Base-by-base conservation (phyloP, 257 asterid species). In the Paulownia fortunei region DNA sequence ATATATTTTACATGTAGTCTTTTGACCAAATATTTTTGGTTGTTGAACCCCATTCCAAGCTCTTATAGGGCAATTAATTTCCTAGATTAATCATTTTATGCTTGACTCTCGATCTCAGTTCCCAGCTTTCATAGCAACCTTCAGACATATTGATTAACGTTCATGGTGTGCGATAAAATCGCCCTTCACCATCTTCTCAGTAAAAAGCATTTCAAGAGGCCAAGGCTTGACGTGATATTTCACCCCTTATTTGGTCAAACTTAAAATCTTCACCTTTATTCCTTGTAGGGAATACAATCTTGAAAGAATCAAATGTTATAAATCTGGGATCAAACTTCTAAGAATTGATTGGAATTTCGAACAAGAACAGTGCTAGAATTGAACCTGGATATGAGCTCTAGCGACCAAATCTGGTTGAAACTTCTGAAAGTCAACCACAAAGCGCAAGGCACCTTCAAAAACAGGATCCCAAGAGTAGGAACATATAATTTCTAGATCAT, bases 311-410 rank as follows among this genome's bases (percentile, higher is more conserved):
- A 67, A 32, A 55, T 51, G 61, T 51, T n/a, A n/a, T 10, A 66
- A 41, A 74, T 47, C 65, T 44, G 51, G 79, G 42, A 39, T 75
- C 78, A 80, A 47, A 58, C 36, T n/a, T 34, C 18, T 39, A 71
- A 51, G 30, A 23, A 74, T 34, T 12, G 41, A 67, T 47, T 34
- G 63, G 51, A 76, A 68, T 60, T 24, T 63, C 54, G 30, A 76
- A 73, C 39, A 62, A 72, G 77, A 82, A 65, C 24, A 67, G 56
- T 15, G 15, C 65, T 42, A 63, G 58, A 81, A 42, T 52, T 75
- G 65, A 81, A 96, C 99, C 98, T 93, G 99, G 79, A 96, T 81
- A 89, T 87, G 82, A 84, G 95, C 93, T 86, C 99, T 87, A 80
- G 98, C 89, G 72, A 93, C 92, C 85, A 96, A 87, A 82, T 93